Base-by-base conservation (phyloP, 106 monocot species). In the Agapanthus africanus region DNA sequence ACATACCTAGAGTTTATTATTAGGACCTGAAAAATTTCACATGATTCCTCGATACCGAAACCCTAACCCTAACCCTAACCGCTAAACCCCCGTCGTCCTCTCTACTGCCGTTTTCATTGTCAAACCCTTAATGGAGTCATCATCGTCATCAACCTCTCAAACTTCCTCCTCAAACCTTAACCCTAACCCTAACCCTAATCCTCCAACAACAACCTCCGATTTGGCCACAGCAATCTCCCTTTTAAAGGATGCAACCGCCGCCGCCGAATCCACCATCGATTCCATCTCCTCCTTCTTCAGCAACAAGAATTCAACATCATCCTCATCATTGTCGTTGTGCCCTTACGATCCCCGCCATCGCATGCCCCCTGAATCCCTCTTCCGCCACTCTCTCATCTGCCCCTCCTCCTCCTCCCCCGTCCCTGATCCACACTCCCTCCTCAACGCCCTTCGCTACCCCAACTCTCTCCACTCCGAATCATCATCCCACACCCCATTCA, bases 361-460 rank as follows among this genome's bases (percentile, higher is more conserved):
- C 4, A 64, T 84, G 73, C 89, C 84, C 0, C 84, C 85, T 59
- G 74, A 80, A 49, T 80, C 59, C 70, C 71, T 82, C 72, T 84
- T 83, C 80, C 82, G 71, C 49, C 84, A 80, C 80, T 80, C 70
- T 54, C 82, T 84, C 67, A 68, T 49, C 71, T 66, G 42, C 21
- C 28, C 62, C 76, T 84, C 71, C 68, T 67, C 74, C 79, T 79
- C 86, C 21, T 67, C 42, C n/a, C 39, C 51, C 47, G 65, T 51
- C 37, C 60, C 67, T 71, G n/a, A n/a, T n/a, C n/a, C n/a, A n/a
- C n/a, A n/a, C n/a, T 33, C 0, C 9, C 62, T 79, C 21, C 79
- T 82, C 62, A 59, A 70, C 6, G 39, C 35, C 36, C 51, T 77
- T 18, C 70, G 52, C 37, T 77, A 90, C 65, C 64, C 65, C 16